Base-by-base conservation (phyloP, 352 stramenopile genomes). In the Phytophthora kernoviae region DNA sequence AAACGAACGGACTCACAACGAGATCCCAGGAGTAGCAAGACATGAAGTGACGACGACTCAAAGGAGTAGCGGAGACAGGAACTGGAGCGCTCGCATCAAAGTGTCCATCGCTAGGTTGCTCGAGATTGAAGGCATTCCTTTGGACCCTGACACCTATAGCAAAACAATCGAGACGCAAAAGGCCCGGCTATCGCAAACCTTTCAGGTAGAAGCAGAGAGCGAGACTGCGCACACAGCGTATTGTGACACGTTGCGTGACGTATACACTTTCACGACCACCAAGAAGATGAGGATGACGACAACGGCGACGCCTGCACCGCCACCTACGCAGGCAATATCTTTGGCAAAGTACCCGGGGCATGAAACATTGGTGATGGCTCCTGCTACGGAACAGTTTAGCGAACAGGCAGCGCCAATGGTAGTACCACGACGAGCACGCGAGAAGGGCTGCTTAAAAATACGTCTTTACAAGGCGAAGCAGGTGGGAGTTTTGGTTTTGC, bases 241-340 rank as follows among this genome's bases (percentile, higher is more conserved):
- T 58, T 88, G 71, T 65, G 75, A 70, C 26, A 81, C 77, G 7
- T 43, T 92, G 26, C 68, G 68, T 14, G 68, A 86, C 36, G 61
- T 88, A 10, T 87, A 89, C 47, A 75, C 74, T 8, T 65, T 63
- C 22, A 67, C 67, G 12, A 67, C 45, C 5, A 56, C 46, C 6
- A 80, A 77, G 46, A 77, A 71, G 57, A 80, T 73, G 60, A 73
- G 58, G 36, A 21, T 74, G 18, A 56, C 43, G 20, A 30, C 3
- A 3, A 6, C 3, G 24, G 6, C 3, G 24, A 30, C n/a, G n/a
- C n/a, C n/a, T n/a, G n/a, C n/a, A n/a, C 59, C 54, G 27, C 24
- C 33, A n/a, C 22, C 8, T 14, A 26, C 54, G 24, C 3, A 30
- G 8, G 48, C 40, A 20, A 20, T 17, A 43, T 8, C 15, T 20